These are phyloP conservation scores for Rubroshorea leprosula DNA, from an alignment of 345 rosid species.

Conservation along the genomic window DNA sequence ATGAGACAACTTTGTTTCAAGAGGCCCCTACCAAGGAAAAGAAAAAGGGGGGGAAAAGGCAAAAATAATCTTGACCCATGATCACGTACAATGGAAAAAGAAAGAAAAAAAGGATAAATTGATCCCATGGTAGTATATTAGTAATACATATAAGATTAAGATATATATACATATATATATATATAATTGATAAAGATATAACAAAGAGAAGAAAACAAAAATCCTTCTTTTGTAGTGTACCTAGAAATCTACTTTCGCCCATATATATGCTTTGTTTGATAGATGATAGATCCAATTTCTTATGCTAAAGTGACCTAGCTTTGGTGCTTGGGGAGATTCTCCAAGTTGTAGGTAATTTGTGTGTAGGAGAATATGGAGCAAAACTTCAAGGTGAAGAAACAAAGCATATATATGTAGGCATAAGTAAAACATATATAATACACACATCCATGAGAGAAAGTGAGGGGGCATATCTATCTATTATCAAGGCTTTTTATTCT, in stretches of 20 bases:
- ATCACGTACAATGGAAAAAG: slow-evolving; percentile 15
- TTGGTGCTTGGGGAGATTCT: slow-evolving; percentile 37
- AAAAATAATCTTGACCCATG: slow-evolving; percentile 32
- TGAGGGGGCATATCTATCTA: slow-evolving; percentile 9
- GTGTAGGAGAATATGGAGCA: slow-evolving; percentile 18
- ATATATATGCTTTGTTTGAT: slow-evolving; percentile 19
- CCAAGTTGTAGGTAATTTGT: slow-evolving; percentile 37
- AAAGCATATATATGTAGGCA: slow-evolving; percentile 7
- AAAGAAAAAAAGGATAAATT: no score
- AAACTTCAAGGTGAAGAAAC: slow-evolving; percentile 34
- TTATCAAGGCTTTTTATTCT: slow-evolving; percentile 35
- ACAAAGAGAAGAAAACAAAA: slow-evolving; percentile 20
- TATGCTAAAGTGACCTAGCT: slow-evolving; percentile 30
- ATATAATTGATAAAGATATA: neutral
- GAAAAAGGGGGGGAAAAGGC: slow-evolving; percentile 26
- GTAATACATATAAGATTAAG: no score
- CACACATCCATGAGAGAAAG: neutral
- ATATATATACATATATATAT: neutral
- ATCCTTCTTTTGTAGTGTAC: slow-evolving; percentile 31
- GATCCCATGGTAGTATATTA: no score
- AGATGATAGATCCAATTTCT: slow-evolving; percentile 17
- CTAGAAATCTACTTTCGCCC: slow-evolving; percentile 14
- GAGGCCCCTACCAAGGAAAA: slow-evolving; percentile 53
- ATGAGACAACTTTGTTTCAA: slow-evolving; percentile 51
- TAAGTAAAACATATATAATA: neutral